Percentiles rank a stretch among this genome's conserved stretches.
These are phyloP conservation scores for Plicaturopsis crispa DNA, from an alignment of 768 basidiomycete species.

Conservation along the genomic window DNA sequence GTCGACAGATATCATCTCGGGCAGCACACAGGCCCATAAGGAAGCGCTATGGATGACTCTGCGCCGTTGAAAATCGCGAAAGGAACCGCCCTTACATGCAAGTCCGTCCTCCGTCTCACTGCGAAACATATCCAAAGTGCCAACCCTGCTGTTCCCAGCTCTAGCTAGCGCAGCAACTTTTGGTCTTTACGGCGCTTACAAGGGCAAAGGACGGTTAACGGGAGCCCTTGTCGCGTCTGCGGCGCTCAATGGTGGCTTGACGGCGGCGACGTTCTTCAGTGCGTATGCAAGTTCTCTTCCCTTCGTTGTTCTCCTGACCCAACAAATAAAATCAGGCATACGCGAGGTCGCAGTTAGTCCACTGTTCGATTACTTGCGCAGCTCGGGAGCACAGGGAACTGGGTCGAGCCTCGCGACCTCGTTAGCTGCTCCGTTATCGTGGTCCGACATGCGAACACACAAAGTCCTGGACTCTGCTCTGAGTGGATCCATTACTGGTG, in stretches of 20 bases:
- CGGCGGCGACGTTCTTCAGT: slow-evolving; percentile 77
- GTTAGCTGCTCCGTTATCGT: slow-evolving; percentile 22
- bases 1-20: too few species aligned
- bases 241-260: slow-evolving; percentile 65
- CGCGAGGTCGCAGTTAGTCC: slow-evolving; percentile 77
- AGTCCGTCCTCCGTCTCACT: slow-evolving; percentile 51
- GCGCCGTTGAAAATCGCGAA: slow-evolving; percentile 33
- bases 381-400: slow-evolving; percentile 39
- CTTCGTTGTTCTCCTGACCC: background rate
- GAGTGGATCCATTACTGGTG: slow-evolving; percentile 66
- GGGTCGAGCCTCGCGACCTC: slow-evolving; percentile 24
- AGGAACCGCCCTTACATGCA: slow-evolving; percentile 66
- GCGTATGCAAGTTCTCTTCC: slow-evolving; percentile 16
- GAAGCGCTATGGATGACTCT: background rate
- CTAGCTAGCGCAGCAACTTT: slow-evolving; percentile 40
- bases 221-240: slow-evolving; percentile 48
- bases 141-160: slow-evolving; percentile 33
- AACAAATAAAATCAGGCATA: slow-evolving; percentile 37
- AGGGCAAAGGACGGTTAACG: slow-evolving; percentile 7
- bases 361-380: slow-evolving; percentile 35
- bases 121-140: slow-evolving; percentile 16
- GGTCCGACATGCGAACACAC: slow-evolving; percentile 48
- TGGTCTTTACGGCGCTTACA: slow-evolving; percentile 28
- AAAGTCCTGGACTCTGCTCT: slow-evolving; percentile 64
- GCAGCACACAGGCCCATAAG: too few species aligned